A percentile compares a stretch with the other conserved stretches of the same genome.
These are phyloP conservation scores for Paraleonurus japonicus DNA, from an alignment of 257 asterid genomes.

Conservation along the genomic window DNA sequence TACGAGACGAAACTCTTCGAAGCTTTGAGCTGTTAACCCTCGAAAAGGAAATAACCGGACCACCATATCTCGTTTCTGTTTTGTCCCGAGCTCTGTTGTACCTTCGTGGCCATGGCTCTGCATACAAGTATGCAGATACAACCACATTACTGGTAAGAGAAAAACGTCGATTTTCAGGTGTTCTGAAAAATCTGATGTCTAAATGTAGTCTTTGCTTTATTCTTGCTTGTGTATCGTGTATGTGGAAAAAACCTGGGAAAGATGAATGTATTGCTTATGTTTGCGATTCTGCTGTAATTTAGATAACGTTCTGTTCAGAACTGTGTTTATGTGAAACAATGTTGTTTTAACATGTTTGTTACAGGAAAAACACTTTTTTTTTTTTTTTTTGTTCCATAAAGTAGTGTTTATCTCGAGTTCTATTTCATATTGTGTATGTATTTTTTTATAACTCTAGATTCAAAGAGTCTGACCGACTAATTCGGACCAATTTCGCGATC, in stretches of 20 bases:
- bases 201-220: background rate
- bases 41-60: conserved; percentile 53
- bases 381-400: background rate
- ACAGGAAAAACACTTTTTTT: background rate
- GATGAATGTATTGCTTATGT: conserved; percentile 24
- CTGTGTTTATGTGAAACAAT: background rate
- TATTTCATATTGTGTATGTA: no score
- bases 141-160: background rate
- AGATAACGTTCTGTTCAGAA: background rate
- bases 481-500: no score
- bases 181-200: conserved; percentile 6
- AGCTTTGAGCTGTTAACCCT: conserved; percentile 78
- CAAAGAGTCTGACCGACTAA: no score
- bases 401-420: no score
- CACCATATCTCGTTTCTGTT: background rate
- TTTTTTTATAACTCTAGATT: no score
- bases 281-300: conserved; percentile 19
- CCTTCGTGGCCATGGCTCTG: background rate
- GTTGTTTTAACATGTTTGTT: conserved; percentile 1
- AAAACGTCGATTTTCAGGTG: background rate
- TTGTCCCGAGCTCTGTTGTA: background rate
- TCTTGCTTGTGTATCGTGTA: conserved; percentile 7
- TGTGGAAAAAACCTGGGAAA: background rate
- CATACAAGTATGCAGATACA: background rate
- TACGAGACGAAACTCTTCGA: conserved; percentile 67